Evolutionary conservation across 768 basidiomycete species (phyloP), one percentile per base, ranked within the genome.

Genomic region (Lactifluus echinatus): DNA sequence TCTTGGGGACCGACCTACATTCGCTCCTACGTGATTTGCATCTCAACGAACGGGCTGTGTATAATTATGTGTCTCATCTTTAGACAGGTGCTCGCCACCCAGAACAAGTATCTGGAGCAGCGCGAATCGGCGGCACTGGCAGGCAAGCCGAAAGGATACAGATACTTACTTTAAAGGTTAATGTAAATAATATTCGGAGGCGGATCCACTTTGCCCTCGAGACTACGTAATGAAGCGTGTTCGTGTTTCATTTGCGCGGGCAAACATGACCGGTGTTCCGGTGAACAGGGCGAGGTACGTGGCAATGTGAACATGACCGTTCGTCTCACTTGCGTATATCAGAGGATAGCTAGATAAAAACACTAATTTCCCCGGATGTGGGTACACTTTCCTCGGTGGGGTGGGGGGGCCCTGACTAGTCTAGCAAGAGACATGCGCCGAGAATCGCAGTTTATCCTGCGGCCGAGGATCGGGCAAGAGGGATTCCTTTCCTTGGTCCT

Each of bases 11-110:
- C 84, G 11, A 77, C 78, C 0, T 93, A 92, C 68, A 70, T 70
- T 12, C 74, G 77, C 42, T 87, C 87, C 1, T 93, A 83, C 70
- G 79, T 76, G 23, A 85, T 93, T 56, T 88, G 85, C 71, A 83
- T 86, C 43, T 72, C 78, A 51, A 76, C 78, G 58, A 81, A 73
- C 61, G 75, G 74, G n/a, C 60, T 69, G 12, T 63, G 57, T 40
- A 73, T 74, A 33, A 65, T 75, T 47, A 70, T 75, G 68, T 72
- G 74, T 59, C 66, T 63, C 44, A 33, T 69, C 37, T 71, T 73
- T 63, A 68, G 70, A 60, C 53, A 28, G 53, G 69, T 67, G 39
- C 67, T 74, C 12, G 63, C 66, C 55, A 29, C 49, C 4, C 50
- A 68, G 36, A 74, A 73, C 61, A 59, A 62, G 57, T 49, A 63